Evolutionary conservation across 2,329 filamentous ascomycete species (phyloP).

Genomic region (Neospermospora avenae): DNA sequence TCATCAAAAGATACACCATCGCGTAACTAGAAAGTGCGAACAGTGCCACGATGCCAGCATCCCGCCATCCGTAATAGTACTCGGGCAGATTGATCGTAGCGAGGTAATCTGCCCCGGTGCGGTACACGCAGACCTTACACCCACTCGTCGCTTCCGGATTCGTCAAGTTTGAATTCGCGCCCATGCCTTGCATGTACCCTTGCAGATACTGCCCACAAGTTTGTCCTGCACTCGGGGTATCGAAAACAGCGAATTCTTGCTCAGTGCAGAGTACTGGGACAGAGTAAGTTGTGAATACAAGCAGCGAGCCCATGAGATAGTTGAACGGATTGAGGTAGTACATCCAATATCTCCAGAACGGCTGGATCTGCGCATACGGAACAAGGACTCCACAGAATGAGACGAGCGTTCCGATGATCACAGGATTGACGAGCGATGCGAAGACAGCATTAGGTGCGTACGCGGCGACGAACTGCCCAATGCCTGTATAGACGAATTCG

Average conservation of each 20-base stretch:
- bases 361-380: slow-evolving; percentile 52
- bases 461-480: slow-evolving; percentile 62
- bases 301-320: slow-evolving; percentile 66
- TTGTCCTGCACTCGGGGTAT: slow-evolving; percentile 57
- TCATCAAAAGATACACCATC: slow-evolving; percentile 47
- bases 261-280: slow-evolving; percentile 47
- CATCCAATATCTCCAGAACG: slow-evolving; percentile 44
- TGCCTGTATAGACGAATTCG: slow-evolving; percentile 57
- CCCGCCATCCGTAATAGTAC: slow-evolving; percentile 64
- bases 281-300: slow-evolving; percentile 57
- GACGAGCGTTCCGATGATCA: slow-evolving; percentile 57
- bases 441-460: slow-evolving; percentile 61
- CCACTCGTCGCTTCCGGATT: slow-evolving; percentile 55
- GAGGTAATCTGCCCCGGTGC: slow-evolving; percentile 56
- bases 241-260: slow-evolving; percentile 58
- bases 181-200: slow-evolving; percentile 47
- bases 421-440: slow-evolving; percentile 51
- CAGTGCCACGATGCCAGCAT: slow-evolving; percentile 50
- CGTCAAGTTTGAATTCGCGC: slow-evolving; percentile 47
- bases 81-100: slow-evolving; percentile 55
- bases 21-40: slow-evolving; percentile 43
- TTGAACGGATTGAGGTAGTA: slow-evolving; percentile 63
- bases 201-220: slow-evolving; percentile 56
- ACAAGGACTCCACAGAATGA: slow-evolving; percentile 71
- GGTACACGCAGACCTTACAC: slow-evolving; percentile 62